Conservation (phyloP, 2,329 filamentous ascomycete genomes). For the Colletotrichum siamense region DNA sequence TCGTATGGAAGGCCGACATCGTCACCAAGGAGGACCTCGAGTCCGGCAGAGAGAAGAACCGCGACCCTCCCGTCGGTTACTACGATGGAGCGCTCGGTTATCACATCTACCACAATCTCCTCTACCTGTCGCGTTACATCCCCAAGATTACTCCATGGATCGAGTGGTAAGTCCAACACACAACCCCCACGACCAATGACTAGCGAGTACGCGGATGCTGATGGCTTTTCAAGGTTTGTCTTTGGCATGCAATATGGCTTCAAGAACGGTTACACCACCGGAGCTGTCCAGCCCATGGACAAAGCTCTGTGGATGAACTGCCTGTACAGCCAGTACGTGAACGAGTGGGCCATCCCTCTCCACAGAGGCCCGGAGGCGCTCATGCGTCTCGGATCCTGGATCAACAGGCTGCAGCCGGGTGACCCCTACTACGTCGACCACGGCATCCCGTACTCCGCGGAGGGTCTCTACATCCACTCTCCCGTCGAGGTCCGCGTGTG, state of each 20-base stretch:
- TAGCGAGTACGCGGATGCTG: neutral
- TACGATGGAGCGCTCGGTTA: slow-evolving; percentile 86
- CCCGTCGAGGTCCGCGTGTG: slow-evolving; percentile 90
- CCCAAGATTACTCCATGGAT: slow-evolving; percentile 85
- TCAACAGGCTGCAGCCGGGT: slow-evolving; percentile 67
- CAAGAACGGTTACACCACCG: slow-evolving; percentile 67
- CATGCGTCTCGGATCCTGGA: slow-evolving; percentile 82
- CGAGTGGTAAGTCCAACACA: slow-evolving; percentile 66
- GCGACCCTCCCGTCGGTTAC: slow-evolving; percentile 70
- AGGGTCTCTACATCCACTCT: slow-evolving; percentile 86
- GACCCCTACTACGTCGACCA: slow-evolving; percentile 70
- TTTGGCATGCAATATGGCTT: slow-evolving; percentile 99
- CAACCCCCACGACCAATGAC: neutral
- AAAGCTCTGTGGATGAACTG: slow-evolving; percentile 94
- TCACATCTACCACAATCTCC: slow-evolving; percentile 89
- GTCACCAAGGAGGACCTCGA: slow-evolving; percentile 66
- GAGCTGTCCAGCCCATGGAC: slow-evolving; percentile 81
- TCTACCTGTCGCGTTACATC: slow-evolving; percentile 79
- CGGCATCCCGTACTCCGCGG: slow-evolving; percentile 78
- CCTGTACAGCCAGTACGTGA: slow-evolving; percentile 95
- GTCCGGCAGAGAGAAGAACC: slow-evolving; percentile 66
- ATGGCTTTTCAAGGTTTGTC: slow-evolving; percentile 70
- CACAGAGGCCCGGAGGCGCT: slow-evolving; percentile 87
- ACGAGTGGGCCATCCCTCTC: slow-evolving; percentile 95
- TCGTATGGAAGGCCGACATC: slow-evolving; percentile 87